Conservation (phyloP, 305 asterid species). For the Plantago lanceolata region DNA sequence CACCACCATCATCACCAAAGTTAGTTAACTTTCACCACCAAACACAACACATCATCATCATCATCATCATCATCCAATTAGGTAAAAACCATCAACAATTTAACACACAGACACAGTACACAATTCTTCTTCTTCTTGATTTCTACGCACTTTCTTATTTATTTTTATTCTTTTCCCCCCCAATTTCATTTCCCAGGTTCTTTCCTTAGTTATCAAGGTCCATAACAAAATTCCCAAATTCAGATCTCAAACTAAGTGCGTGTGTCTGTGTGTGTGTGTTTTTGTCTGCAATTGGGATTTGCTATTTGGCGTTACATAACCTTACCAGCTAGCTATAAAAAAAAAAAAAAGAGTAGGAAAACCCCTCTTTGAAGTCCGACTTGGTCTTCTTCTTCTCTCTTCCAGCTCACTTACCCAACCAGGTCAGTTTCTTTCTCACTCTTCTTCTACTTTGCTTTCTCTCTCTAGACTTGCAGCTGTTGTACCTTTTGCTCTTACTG, state of each 20-base stretch:
- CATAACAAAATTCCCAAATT: background rate
- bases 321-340: background rate
- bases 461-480: constrained; percentile 1
- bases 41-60: too few species aligned
- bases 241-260: constrained; percentile 20
- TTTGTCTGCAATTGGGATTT: background rate
- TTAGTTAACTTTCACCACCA: too few species aligned
- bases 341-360: background rate
- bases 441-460: constrained; percentile 2
- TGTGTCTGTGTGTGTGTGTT: constrained; percentile 1
- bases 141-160: too few species aligned
- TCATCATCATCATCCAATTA: background rate
- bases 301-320: constrained; percentile 18
- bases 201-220: background rate
- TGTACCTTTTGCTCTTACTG: background rate
- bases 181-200: background rate
- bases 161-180: too few species aligned
- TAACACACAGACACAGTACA: too few species aligned
- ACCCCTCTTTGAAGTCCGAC: constrained; percentile 23
- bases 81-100: background rate
- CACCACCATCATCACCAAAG: too few species aligned
- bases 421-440: constrained; percentile 29
- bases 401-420: constrained; percentile 38
- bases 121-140: too few species aligned
- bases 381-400: constrained; percentile 28